Evolutionary conservation across 1,284 basidiomycete species (phyloP).

Genomic region (Fomitopsis schrenkii): DNA sequence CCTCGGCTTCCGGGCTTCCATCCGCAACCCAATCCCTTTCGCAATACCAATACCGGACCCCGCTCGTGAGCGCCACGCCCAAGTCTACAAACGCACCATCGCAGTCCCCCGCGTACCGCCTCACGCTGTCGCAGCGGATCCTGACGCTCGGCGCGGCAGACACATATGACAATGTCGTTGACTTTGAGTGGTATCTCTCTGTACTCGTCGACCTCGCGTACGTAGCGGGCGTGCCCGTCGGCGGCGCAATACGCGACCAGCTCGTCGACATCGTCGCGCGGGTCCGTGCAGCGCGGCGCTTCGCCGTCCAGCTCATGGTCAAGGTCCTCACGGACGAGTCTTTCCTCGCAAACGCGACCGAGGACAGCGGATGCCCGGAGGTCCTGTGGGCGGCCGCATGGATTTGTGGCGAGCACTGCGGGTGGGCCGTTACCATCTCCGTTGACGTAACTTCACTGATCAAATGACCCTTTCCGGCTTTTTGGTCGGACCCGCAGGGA

Average conservation of each 20-base stretch:
- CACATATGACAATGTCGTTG: conserved; percentile 83
- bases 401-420: conserved; percentile 93
- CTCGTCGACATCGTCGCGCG: conserved; percentile 86
- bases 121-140: conserved; percentile 77
- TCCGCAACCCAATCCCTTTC: conserved; percentile 61
- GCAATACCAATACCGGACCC: conserved; percentile 38
- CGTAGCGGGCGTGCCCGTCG: conserved; percentile 76
- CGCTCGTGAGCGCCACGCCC: conserved; percentile 32
- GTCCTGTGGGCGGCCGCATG: conserved; percentile 91
- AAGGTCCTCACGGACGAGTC: conserved; percentile 76
- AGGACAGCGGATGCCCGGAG: conserved; percentile 69
- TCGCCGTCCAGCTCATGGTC: conserved; percentile 80
- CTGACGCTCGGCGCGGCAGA: conserved; percentile 80
- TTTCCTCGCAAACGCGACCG: conserved; percentile 57
- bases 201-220: conserved; percentile 89
- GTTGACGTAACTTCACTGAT: background rate
- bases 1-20: conserved; percentile 37
- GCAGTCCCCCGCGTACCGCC: conserved; percentile 77
- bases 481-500: conserved; percentile 40
- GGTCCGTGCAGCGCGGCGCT: conserved; percentile 73
- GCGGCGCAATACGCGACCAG: conserved; percentile 72
- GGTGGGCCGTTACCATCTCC: conserved; percentile 39
- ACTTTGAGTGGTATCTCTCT: conserved; percentile 97
- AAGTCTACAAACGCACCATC: conserved; percentile 43
- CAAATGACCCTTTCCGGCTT: no score